A percentile compares a stretch with the other conserved stretches of the same genome.
These are phyloP conservation scores for Lipomyces kockii DNA, from an alignment of 805 yeast genomes.

Conservation along the genomic window DNA sequence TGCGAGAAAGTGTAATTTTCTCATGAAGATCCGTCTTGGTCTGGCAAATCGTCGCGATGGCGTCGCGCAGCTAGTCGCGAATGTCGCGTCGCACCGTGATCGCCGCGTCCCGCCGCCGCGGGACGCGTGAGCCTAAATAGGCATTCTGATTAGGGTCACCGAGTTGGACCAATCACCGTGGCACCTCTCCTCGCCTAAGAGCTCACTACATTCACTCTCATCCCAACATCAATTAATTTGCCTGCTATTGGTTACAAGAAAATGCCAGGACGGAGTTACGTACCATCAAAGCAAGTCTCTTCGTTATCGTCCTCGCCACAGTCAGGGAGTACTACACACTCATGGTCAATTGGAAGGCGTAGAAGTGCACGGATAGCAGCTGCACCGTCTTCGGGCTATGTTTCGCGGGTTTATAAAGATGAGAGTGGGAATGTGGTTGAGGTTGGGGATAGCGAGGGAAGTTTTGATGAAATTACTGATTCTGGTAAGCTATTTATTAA, in stretches of 20 bases:
- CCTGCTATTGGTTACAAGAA: neutral
- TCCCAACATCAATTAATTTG: neutral
- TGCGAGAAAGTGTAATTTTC: too few relatives aligned
- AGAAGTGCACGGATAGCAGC: conserved; percentile 4
- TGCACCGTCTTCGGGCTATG: too few relatives aligned
- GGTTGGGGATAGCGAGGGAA: conserved; percentile 18
- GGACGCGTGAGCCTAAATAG: conserved; percentile 23
- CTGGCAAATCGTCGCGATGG: too few relatives aligned
- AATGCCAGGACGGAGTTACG: conserved; percentile 1
- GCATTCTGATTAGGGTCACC: conserved; percentile 11
- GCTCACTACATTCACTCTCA: neutral
- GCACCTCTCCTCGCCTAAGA: neutral
- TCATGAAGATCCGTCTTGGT: too few relatives aligned
- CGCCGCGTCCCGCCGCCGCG: too few relatives aligned
- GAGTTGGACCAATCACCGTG: neutral
- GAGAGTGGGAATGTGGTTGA: conserved; percentile 11
- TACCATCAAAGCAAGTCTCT: neutral
- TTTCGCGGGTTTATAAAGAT: conserved; percentile 1
- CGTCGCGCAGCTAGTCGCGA: too few relatives aligned
- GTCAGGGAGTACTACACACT: conserved; percentile 14
- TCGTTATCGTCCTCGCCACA: neutral
- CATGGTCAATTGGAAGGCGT: conserved; percentile 3
- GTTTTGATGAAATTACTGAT: conserved; percentile 2
- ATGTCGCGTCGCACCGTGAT: neutral
- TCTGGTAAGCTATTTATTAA: conserved; percentile 14